A percentile compares a stretch with the other conserved stretches of the same genome.
Evolutionary conservation across 2,329 filamentous ascomycete genomes (phyloP).

Genomic region (Aspergillus brasiliensis): DNA sequence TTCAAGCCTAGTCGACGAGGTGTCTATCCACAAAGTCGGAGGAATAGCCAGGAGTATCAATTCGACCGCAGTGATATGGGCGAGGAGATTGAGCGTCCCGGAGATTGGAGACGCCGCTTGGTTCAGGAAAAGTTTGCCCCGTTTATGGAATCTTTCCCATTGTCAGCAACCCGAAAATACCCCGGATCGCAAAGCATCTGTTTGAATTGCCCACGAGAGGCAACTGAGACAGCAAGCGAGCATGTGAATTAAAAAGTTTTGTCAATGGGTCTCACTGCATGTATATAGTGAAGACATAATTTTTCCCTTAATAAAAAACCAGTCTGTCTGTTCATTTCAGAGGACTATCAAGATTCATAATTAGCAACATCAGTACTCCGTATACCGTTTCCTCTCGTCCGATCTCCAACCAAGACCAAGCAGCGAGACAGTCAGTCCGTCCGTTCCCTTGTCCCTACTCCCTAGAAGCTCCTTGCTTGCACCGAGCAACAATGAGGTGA

Average conservation of each 20-base stretch:
- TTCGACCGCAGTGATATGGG: neutral
- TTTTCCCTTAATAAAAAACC: neutral
- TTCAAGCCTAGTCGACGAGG: neutral
- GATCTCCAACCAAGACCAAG: too few relatives aligned
- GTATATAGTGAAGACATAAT: neutral
- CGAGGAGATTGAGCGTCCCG: neutral
- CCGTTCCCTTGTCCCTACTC: too few relatives aligned
- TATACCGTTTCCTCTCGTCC: too few relatives aligned
- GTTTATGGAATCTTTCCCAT: neutral
- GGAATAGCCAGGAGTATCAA: neutral
- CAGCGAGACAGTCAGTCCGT: too few relatives aligned
- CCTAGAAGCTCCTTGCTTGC: neutral
- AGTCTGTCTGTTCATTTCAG: too few relatives aligned
- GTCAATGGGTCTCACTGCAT: neutral
- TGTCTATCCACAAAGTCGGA: neutral
- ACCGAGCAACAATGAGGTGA: too few relatives aligned
- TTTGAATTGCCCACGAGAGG: neutral
- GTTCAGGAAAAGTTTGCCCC: slow-evolving; percentile 1
- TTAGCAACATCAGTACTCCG: too few relatives aligned
- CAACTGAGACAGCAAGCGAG: neutral
- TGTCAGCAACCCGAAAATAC: neutral
- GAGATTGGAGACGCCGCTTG: slow-evolving; percentile 4
- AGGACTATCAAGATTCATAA: too few relatives aligned
- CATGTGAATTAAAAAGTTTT: neutral
- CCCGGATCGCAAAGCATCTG: neutral